Evolutionary conservation across 1,284 basidiomycete species (phyloP).

Genomic region (Moesziomyces sp.): DNA sequence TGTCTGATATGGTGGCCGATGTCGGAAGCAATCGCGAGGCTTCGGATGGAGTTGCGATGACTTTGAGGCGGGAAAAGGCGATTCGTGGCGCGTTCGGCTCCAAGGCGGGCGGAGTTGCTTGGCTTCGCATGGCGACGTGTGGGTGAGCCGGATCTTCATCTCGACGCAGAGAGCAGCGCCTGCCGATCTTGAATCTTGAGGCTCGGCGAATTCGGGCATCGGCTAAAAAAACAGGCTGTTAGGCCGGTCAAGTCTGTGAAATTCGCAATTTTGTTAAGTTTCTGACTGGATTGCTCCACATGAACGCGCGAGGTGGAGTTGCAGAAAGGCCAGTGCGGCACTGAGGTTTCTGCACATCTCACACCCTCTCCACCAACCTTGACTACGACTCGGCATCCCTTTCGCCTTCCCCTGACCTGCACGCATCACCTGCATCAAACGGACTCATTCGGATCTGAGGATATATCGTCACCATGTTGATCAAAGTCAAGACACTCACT

Average conservation of each 20-base stretch:
- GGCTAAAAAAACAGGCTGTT: too few species aligned
- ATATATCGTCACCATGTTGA: constrained; percentile 51
- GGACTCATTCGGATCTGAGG: too few species aligned
- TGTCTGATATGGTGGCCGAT: too few species aligned
- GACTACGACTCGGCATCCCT: not conserved
- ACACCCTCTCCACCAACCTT: constrained; percentile 2
- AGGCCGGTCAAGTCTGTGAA: too few species aligned
- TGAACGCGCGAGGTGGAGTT: not conserved
- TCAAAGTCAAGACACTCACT: constrained; percentile 80
- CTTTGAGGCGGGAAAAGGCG: too few species aligned
- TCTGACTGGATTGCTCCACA: not conserved
- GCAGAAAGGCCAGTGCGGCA: constrained; percentile 2
- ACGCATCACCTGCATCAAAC: too few species aligned
- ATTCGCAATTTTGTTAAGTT: too few species aligned
- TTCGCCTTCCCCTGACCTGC: too few species aligned
- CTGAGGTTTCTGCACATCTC: not conserved
- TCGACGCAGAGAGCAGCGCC: not conserved
- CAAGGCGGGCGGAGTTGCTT: not conserved
- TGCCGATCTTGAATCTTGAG: not conserved
- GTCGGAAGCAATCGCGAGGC: too few species aligned
- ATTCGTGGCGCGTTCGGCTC: too few species aligned
- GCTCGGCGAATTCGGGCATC: not conserved
- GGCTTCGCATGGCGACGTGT: constrained; percentile 22
- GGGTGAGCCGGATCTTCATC: not conserved
- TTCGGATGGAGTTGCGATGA: too few species aligned